Evolutionary conservation across 2,329 filamentous ascomycete species (phyloP).

Genomic region (Sarocladiaceae sp.): DNA sequence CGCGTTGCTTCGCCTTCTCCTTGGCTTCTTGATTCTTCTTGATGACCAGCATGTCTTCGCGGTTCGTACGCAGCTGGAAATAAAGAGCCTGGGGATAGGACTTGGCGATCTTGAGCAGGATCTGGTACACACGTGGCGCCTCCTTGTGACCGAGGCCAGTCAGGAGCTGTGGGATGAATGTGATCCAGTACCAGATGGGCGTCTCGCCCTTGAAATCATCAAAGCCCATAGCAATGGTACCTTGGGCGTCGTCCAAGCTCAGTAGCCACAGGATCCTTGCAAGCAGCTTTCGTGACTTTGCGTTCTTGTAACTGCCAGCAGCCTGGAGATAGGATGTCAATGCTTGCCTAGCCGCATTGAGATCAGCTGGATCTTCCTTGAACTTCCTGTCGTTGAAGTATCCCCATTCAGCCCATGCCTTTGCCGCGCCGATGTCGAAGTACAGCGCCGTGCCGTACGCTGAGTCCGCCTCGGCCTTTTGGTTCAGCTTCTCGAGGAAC

Average conservation of each 20-base stretch:
- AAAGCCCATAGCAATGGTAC: conserved; percentile 77
- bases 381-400: conserved; percentile 97
- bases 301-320: conserved; percentile 92
- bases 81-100: conserved; percentile 93
- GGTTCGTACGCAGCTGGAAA: conserved; percentile 86
- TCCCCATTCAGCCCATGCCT: conserved; percentile 99
- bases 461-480: conserved; percentile 85
- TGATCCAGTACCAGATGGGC: conserved; percentile 99
- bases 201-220: conserved; percentile 97
- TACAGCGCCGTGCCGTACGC: conserved; percentile 93
- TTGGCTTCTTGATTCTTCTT: conserved; percentile 82
- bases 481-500: conserved; percentile 91
- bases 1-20: conserved; percentile 51
- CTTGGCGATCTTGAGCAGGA: conserved; percentile 91
- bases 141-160: conserved; percentile 89
- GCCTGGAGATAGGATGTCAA: conserved; percentile 95
- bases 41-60: conserved; percentile 88
- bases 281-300: conserved; percentile 89
- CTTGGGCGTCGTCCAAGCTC: conserved; percentile 84
- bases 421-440: conserved; percentile 90
- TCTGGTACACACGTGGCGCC: conserved; percentile 75
- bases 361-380: conserved; percentile 78
- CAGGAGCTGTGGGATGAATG: conserved; percentile 93
- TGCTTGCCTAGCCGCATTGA: conserved; percentile 81
- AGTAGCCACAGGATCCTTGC: conserved; percentile 92